Conservation (phyloP, 2,329 filamentous ascomycete species). For the Cryoendolithus antarcticus region DNA sequence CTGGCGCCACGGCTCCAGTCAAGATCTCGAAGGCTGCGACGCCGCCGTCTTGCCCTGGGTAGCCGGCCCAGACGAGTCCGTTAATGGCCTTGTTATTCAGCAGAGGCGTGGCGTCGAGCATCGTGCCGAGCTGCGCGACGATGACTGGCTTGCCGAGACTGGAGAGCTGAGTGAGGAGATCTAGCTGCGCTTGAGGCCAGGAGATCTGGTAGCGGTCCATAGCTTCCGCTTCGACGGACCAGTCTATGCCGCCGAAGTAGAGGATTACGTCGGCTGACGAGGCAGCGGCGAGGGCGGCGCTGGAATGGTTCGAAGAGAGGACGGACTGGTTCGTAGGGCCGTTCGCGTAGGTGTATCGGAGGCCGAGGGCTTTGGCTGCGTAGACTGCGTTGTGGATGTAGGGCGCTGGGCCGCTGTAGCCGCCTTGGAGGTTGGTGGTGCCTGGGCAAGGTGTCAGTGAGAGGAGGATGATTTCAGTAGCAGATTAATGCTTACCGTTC, state of each 20-base stretch:
- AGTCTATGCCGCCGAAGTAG: conserved; percentile 20
- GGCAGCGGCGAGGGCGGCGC: conserved; percentile 8
- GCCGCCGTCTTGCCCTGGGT: conserved; percentile 33
- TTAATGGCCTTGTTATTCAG: conserved; percentile 28
- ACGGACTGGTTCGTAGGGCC: conserved; percentile 8
- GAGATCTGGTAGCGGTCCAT: conserved; percentile 27
- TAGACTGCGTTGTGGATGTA: conserved; percentile 10
- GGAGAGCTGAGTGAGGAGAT: conserved; percentile 27
- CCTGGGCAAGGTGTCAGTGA: no score
- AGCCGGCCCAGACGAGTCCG: conserved; percentile 31
- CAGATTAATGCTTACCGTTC: conserved; percentile 24
- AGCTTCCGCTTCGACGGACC: conserved; percentile 29
- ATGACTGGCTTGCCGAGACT: conserved; percentile 27
- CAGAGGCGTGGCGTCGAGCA: conserved; percentile 30
- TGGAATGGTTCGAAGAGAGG: conserved; percentile 5
- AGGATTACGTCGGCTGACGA: conserved; percentile 10
- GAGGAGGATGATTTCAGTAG: no score
- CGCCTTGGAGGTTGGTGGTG: conserved; percentile 41
- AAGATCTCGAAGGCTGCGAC: conserved; percentile 30
- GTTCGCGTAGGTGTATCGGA: conserved; percentile 3
- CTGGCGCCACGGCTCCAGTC: conserved; percentile 27
- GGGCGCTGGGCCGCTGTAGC: conserved; percentile 30
- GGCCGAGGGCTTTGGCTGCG: conserved; percentile 6
- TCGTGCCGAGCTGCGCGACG: conserved; percentile 26
- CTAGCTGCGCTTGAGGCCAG: conserved; percentile 31